Evolutionary conservation across 2,329 filamentous ascomycete genomes (phyloP).

Genomic region (Trichophyton verrucosum): DNA sequence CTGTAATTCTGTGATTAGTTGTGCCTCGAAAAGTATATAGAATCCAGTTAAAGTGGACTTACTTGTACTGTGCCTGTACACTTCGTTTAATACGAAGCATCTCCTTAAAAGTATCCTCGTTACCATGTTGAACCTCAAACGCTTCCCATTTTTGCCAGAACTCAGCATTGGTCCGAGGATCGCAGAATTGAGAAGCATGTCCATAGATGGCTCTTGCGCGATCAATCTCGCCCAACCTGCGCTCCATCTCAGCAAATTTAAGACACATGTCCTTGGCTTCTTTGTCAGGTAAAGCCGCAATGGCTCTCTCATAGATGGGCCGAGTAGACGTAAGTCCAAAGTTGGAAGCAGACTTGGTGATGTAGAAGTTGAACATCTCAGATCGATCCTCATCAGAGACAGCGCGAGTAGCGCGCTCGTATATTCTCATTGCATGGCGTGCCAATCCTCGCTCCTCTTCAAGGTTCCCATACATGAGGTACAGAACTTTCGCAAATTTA

Average conservation of each 20-base stretch:
- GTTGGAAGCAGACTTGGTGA: conserved; percentile 95
- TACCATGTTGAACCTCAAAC: conserved; percentile 95
- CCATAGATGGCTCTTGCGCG: conserved; percentile 90
- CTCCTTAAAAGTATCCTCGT: conserved; percentile 98
- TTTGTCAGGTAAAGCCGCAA: conserved; percentile 78
- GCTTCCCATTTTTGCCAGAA: conserved; percentile 98
- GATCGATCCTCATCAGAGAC: conserved; percentile 89
- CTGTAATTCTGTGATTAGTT: conserved; percentile 24
- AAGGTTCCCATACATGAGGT: conserved; percentile 95
- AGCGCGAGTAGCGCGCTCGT: conserved; percentile 88
- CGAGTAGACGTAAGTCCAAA: conserved; percentile 91
- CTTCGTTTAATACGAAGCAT: conserved; percentile 97
- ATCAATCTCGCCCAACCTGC: conserved; percentile 83
- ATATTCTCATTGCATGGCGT: conserved; percentile 96
- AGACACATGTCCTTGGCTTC: conserved; percentile 97
- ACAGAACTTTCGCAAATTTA: conserved; percentile 90
- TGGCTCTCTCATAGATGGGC: conserved; percentile 91
- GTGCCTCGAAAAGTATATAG: neutral
- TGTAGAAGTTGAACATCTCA: conserved; percentile 99
- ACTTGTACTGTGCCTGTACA: conserved; percentile 94
- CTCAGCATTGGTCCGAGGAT: conserved; percentile 73
- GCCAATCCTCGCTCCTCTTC: conserved; percentile 93
- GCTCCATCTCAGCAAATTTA: conserved; percentile 96
- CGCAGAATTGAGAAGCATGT: conserved; percentile 93
- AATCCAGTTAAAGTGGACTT: conserved; percentile 22